phyloP scores from a whole-genome alignment of 2,329 filamentous ascomycete genomes.

The Hawksworthiomyces lignivorus region DNA sequence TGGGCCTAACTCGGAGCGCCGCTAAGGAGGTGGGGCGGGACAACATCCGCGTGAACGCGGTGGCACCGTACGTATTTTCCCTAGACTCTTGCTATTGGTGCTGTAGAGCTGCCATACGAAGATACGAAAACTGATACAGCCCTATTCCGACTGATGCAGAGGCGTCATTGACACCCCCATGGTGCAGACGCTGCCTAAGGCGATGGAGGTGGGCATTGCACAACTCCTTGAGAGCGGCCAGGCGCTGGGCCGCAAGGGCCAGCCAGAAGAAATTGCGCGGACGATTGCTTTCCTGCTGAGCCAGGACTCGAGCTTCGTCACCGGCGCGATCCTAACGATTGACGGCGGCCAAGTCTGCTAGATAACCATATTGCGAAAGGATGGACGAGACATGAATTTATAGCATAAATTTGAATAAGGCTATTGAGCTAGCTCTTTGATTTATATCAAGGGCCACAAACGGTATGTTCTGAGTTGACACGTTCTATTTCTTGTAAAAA shows the following conservation, averaged over 20 bases:
- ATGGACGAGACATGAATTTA: too few relatives aligned
- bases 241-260: constrained; percentile 32
- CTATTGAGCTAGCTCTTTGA: too few relatives aligned
- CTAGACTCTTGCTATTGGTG: too few relatives aligned
- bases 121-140: too few relatives aligned
- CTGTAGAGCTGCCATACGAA: too few relatives aligned
- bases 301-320: constrained; percentile 19
- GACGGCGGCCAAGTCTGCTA: constrained; percentile 6
- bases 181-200: constrained; percentile 12
- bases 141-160: not conserved
- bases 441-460: too few relatives aligned
- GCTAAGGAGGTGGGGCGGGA: constrained; percentile 20
- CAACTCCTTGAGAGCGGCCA: constrained; percentile 27
- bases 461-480: too few relatives aligned
- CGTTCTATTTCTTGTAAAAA: too few relatives aligned
- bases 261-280: constrained; percentile 41
- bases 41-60: constrained; percentile 19
- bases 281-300: constrained; percentile 34
- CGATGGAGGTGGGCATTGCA: constrained; percentile 31
- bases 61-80: not conserved
- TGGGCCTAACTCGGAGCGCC: constrained; percentile 20
- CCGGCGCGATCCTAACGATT: not conserved
- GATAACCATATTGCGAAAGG: too few relatives aligned
- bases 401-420: too few relatives aligned
- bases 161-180: constrained; percentile 25